Conservation (phyloP, 208 protist species). For the Borovskyia barvae region DNA sequence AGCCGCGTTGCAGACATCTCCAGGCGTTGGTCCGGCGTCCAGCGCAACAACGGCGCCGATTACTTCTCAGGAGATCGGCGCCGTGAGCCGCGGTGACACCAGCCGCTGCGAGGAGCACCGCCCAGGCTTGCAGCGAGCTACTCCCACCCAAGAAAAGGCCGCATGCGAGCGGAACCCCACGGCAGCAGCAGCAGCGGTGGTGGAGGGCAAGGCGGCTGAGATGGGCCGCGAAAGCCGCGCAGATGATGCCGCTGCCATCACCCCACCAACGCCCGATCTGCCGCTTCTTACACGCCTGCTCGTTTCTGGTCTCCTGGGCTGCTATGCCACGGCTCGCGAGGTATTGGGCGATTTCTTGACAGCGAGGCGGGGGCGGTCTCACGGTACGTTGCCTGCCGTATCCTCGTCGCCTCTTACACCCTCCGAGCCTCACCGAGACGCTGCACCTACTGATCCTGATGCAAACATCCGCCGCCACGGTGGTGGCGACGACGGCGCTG, state of each 20-base stretch:
- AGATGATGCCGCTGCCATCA: no score
- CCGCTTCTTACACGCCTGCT: conserved; percentile 7
- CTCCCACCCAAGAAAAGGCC: background rate
- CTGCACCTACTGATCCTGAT: no score
- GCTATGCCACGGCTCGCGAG: conserved; percentile 21
- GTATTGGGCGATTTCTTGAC: conserved; percentile 12
- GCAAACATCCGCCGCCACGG: no score
- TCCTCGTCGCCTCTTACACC: no score
- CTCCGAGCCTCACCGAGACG: no score
- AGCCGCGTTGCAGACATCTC: background rate
- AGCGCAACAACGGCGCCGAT: background rate
- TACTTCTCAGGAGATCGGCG: conserved; percentile 1
- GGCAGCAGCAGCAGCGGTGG: no score
- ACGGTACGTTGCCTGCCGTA: no score
- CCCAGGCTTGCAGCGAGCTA: conserved; percentile 7
- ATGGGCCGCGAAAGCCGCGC: no score
- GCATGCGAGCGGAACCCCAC: no score
- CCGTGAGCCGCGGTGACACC: conserved; percentile 4
- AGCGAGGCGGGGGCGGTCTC: conserved; percentile 1
- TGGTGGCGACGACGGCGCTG: no score
- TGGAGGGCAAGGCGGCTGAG: no score
- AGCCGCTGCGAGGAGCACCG: conserved; percentile 15
- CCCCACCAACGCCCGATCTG: background rate
- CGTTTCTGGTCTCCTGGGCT: conserved; percentile 13
- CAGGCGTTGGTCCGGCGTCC: background rate